These are phyloP conservation scores for Colletotrichum caudatum DNA, from an alignment of 2,329 filamentous ascomycete species.

Conservation along the genomic window DNA sequence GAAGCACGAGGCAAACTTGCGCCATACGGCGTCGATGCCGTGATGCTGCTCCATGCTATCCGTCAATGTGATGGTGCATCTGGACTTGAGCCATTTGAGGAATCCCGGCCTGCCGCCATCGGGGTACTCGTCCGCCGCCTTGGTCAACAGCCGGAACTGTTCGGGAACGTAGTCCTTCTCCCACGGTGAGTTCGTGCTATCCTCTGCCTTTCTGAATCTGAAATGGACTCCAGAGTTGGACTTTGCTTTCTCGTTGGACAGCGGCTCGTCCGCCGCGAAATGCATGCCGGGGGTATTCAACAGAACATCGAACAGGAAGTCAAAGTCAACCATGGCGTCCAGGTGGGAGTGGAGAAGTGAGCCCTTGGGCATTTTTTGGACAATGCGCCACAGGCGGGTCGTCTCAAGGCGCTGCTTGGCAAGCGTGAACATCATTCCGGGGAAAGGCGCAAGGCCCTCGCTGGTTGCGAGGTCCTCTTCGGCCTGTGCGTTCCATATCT, in stretches of 20 bases:
- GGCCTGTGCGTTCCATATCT: slow-evolving; percentile 77
- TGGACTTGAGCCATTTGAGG: slow-evolving; percentile 75
- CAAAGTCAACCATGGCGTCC: slow-evolving; percentile 84
- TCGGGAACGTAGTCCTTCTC: slow-evolving; percentile 66
- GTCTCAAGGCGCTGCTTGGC: slow-evolving; percentile 81
- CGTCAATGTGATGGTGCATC: slow-evolving; percentile 74
- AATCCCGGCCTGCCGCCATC: slow-evolving; percentile 75
- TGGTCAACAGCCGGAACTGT: slow-evolving; percentile 63
- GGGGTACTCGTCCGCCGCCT: slow-evolving; percentile 77
- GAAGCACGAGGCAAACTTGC: slow-evolving; percentile 78
- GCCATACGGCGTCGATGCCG: slow-evolving; percentile 83
- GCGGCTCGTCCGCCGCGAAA: slow-evolving; percentile 65
- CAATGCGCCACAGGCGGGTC: slow-evolving; percentile 82
- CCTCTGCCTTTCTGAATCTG: slow-evolving; percentile 59
- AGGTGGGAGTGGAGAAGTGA: slow-evolving; percentile 82
- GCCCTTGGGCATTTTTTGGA: slow-evolving; percentile 85
- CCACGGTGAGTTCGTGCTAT: slow-evolving; percentile 65
- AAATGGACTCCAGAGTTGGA: slow-evolving; percentile 69
- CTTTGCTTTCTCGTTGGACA: slow-evolving; percentile 64
- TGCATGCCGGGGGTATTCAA: slow-evolving; percentile 77
- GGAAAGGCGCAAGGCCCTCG: slow-evolving; percentile 71
- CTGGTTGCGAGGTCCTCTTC: slow-evolving; percentile 72
- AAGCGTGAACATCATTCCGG: slow-evolving; percentile 86
- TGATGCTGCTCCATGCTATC: slow-evolving; percentile 81
- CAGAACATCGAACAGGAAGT: slow-evolving; percentile 76